Base-by-base conservation (phyloP, 768 basidiomycete species). In the Phlebiopsis flavidoalba region DNA sequence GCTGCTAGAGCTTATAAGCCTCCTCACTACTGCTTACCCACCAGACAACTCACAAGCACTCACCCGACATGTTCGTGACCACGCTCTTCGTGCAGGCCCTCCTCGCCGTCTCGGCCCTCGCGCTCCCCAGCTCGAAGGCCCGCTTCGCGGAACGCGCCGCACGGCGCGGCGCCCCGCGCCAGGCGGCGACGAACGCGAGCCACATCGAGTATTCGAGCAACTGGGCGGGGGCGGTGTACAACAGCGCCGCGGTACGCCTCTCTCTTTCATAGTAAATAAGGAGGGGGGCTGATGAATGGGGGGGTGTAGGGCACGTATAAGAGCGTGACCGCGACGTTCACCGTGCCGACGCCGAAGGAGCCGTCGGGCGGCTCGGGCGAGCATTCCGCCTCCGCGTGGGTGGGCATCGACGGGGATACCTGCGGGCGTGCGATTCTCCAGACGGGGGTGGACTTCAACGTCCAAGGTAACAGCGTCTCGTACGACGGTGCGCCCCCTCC, bases 401-500 rank as follows among this genome's bases (percentile, higher is more conserved):
- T 74, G 48, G 71, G 72, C 8, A 71, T 73, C 48, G 72, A 72
- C 63, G 73, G 73, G 36, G 67, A 69, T 61, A 67, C 70, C 21
- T 71, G 70, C 53, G 63, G 60, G 0, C 62, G 58, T 15, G 69
- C 71, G 15, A 71, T 74, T 54, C 64, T 73, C 47, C 73, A 73
- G 58, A 72, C 73, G 11, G 72, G 73, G 8, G 62, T 70, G 48
- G 72, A 72, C 60, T 68, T 73, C 64, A 72, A 60, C 37, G 52
- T 70, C 51, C 21, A 43, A 24, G 53, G 57, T 54, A 60, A 60
- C 35, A 8, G 22, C 12, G 64, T 69, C 33, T 66, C 67, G 17
- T 72, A 63, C 50, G 14, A 22, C 57, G 69, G 69, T 71, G 15
- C 19, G 70, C 52, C 11, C n/a, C 5, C 33, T 24, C 6, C 4